Evolutionary conservation across 345 rosid species (phyloP).

Genomic region (Toxicodendron radicans): DNA sequence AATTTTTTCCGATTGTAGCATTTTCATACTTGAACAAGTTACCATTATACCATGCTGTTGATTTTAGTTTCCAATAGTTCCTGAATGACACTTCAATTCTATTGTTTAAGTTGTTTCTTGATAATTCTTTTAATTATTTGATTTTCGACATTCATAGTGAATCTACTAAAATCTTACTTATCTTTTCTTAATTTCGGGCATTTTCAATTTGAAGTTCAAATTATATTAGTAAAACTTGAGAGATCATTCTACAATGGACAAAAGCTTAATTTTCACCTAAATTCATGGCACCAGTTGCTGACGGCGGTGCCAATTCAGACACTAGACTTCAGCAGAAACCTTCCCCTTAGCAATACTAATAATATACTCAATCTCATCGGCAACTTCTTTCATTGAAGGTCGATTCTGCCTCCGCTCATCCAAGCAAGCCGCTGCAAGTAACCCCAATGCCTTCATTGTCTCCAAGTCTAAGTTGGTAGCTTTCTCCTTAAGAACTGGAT

Average conservation of each 20-base stretch:
- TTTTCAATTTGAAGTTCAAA: not conserved
- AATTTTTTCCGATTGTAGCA: too few species aligned
- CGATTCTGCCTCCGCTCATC: conserved; percentile 59
- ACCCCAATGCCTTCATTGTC: conserved; percentile 50
- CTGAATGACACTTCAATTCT: not conserved
- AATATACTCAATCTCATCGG: conserved; percentile 55
- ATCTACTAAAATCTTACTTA: too few species aligned
- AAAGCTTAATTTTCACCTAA: not conserved
- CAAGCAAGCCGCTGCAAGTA: conserved; percentile 47
- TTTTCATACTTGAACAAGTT: too few species aligned
- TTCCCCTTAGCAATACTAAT: conserved; percentile 23
- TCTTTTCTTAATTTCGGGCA: too few species aligned
- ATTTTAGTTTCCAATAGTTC: too few species aligned
- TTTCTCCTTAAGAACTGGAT: conserved; percentile 35
- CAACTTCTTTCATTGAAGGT: conserved; percentile 66
- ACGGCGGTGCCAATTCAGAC: not conserved
- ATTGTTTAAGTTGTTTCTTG: too few species aligned
- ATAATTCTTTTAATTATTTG: too few species aligned
- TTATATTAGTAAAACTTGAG: not conserved
- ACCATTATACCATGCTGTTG: not conserved
- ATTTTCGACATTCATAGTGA: too few species aligned
- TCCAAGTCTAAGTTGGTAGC: conserved; percentile 36
- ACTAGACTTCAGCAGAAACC: not conserved
- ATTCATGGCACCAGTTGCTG: not conserved
- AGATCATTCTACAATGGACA: not conserved